phyloP scores from a whole-genome alignment of 208 protist genomes.

The Baffinella frigidus region DNA sequence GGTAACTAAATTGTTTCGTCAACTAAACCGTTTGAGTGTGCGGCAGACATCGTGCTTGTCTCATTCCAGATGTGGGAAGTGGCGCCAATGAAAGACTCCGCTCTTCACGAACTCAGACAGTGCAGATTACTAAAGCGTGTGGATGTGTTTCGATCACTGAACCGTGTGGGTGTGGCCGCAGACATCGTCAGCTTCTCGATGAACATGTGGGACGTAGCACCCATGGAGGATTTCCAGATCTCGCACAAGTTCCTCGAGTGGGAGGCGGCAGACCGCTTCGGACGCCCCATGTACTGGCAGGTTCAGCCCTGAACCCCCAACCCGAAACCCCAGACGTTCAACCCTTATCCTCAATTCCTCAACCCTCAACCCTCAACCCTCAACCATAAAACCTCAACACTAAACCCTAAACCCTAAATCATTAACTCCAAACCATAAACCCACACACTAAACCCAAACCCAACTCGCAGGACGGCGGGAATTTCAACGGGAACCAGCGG shows the following conservation, averaged over 20 bases:
- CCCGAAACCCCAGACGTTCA: not conserved
- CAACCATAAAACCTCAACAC: too few relatives aligned
- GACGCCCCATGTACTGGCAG: not conserved
- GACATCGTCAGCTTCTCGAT: not conserved
- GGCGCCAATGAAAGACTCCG: too few relatives aligned
- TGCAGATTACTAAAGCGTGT: not conserved
- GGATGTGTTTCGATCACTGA: not conserved
- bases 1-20: too few relatives aligned
- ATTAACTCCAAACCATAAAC: too few relatives aligned
- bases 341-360: too few relatives aligned
- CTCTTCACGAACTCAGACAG: too few relatives aligned
- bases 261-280: not conserved
- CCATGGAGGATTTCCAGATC: not conserved
- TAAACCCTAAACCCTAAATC: too few relatives aligned
- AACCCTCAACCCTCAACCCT: too few relatives aligned
- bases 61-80: not conserved
- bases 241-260: not conserved
- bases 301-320: not conserved
- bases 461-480: not conserved
- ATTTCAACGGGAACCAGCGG: not conserved
- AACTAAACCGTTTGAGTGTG: too few relatives aligned
- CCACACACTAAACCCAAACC: not conserved
- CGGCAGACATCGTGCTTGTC: not conserved
- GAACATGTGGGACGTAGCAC: not conserved
- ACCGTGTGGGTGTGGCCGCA: not conserved